Evolutionary conservation across 169 alveolate genomes (phyloP), one percentile per base, ranked within the genome.

Genomic region (Prorocentrum cordatum): DNA sequence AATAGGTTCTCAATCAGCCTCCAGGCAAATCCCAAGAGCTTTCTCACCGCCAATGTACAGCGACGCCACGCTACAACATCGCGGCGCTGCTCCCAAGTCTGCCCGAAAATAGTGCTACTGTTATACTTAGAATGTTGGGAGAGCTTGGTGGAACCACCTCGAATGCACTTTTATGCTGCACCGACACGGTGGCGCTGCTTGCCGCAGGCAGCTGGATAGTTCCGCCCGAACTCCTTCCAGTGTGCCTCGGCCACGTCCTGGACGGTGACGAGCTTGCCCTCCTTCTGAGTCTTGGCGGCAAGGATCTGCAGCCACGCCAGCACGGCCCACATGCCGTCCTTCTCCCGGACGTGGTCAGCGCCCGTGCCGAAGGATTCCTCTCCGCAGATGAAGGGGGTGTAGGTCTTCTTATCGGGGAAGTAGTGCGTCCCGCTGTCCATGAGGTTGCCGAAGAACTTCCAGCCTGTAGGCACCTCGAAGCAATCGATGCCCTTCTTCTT

Each of bases 341-440:
- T 97, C 93, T 97, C 98, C 71, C 98, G 95, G 67, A 94, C 93
- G 72, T 95, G 98, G 87, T 93, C 94, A 79, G 95, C 90, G 29
- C 98, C 98, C 31, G 99, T 96, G 33, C 99, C 99, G 80, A 96
- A 97, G 83, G 97, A 94, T 92, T 97, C 99, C 91, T 97, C 99
- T 33, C 99, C 68, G 18, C 68, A 66, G 6, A 70, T 42, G 33
- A 70, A 39, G n/a, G 83, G 83, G 9, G 39, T 70, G 64, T 39
- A 38, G 22, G 38, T 20, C 39, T 36, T 36, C 39, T 50, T 50
- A 26, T 27, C 64, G 2, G 90, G 90, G 58, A 62, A 80, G 9
- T 38, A 29, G 32, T 31, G 24, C 33, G 83, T 27, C 7, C 95
- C 96, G 38, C 97, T 97, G 91, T 97, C 99, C 97, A 97, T 96